Evolutionary conservation across 352 stramenopile genomes (phyloP), one percentile per base, ranked within the genome.

Genomic region (Thraustotheca clavata): DNA sequence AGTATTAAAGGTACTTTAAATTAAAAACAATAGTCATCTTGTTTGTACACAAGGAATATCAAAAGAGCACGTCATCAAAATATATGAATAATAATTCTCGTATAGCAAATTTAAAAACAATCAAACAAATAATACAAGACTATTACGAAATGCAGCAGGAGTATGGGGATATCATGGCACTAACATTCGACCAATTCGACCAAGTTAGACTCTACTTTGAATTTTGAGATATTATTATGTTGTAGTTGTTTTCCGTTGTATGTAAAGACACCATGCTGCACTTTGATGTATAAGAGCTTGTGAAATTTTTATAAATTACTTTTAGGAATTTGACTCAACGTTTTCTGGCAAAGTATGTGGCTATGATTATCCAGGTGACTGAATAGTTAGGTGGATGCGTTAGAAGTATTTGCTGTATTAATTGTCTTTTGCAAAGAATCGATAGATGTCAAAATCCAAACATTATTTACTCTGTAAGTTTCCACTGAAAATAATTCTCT

Each of bases 391-490:
- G 77, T 91, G 26, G 82, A 89, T 27, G 78, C 77, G 63, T 77
- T 87, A 69, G 82, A 91, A 48, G 78, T 89, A 1, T 83, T 91
- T 35, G 79, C 82, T 18, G 82, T 89, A 38, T 67, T 87, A 26
- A 86, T 89, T 47, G 82, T 89, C 12, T 88, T 86, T 60, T 87
- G 73, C 71, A 79, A 83, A 38, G 76, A 75, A 26, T 62, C 67
- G 0, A 80, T 89, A 49, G 79, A 87, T 40, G 67, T 73, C 22
- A 91, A 91, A 40, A 74, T 87, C 47, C 78, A 80, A 22, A 63
- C 88, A 34, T 72, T 91, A 27, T 91, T 91, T 49, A 70, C 84
- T 27, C 69, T 90, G 76, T 81, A 46, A n/a, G n/a, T n/a, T n/a
- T n/a, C n/a, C n/a, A n/a, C n/a, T 54, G 12, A 20, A 54, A 54